Percentiles rank a stretch among this genome's conserved stretches.
phyloP scores from a whole-genome alignment of 352 stramenopile genomes.

The Phytophthora colocasiae region DNA sequence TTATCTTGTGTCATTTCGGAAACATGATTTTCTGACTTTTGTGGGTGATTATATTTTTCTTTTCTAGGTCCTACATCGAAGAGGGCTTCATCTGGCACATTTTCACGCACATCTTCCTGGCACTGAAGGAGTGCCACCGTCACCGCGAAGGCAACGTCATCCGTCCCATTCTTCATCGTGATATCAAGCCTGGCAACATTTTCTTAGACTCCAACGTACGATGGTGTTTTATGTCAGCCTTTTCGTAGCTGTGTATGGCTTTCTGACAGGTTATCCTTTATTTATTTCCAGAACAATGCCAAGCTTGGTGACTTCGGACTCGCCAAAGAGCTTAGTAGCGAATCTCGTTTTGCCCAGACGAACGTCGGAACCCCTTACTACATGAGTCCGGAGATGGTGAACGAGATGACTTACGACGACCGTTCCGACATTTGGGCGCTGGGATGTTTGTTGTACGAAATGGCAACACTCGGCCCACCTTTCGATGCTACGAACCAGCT shows the following conservation, averaged over 20 bases:
- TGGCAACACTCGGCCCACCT: slow-evolving; percentile 88
- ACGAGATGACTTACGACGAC: slow-evolving; percentile 94
- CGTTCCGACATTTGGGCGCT: slow-evolving; percentile 93
- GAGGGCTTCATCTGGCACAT: slow-evolving; percentile 94
- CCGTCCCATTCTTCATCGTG: slow-evolving; percentile 89
- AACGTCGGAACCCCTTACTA: slow-evolving; percentile 95
- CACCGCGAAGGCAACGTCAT: slow-evolving; percentile 84
- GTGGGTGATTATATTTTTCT: neutral
- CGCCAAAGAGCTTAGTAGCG: slow-evolving; percentile 90
- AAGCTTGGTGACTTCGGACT: slow-evolving; percentile 94
- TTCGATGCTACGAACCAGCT: slow-evolving; percentile 94
- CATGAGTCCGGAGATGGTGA: slow-evolving; percentile 94
- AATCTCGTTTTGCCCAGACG: slow-evolving; percentile 91
- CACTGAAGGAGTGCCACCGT: slow-evolving; percentile 92
- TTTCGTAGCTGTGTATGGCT: neutral
- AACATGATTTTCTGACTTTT: slow-evolving; percentile 13
- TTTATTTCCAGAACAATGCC: slow-evolving; percentile 76
- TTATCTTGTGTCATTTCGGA: slow-evolving; percentile 17
- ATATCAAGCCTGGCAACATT: slow-evolving; percentile 95
- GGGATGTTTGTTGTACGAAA: slow-evolving; percentile 92
- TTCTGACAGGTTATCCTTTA: slow-evolving; percentile 16
- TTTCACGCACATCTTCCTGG: slow-evolving; percentile 93
- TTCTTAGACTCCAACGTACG: slow-evolving; percentile 91
- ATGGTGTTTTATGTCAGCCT: slow-evolving; percentile 13
- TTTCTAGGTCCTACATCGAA: slow-evolving; percentile 86